These are phyloP conservation scores for Teratosphaeria epicoccoides DNA, from an alignment of 2,329 filamentous ascomycete genomes.

Conservation along the genomic window DNA sequence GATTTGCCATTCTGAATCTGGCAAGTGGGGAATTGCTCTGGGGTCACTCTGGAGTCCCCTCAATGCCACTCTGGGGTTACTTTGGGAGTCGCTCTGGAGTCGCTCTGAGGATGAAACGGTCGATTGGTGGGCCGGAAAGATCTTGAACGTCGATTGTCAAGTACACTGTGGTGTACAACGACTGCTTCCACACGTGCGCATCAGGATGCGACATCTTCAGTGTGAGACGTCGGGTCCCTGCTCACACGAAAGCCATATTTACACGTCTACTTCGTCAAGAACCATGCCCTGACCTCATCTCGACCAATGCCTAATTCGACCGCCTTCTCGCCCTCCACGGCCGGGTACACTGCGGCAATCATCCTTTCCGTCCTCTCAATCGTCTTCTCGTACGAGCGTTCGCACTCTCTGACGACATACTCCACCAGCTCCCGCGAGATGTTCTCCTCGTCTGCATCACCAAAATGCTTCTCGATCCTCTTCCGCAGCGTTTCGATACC, in stretches of 20 bases:
- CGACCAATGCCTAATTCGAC: constrained; percentile 31
- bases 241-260: neutral
- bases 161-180: too few relatives aligned
- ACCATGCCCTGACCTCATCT: constrained; percentile 26
- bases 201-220: too few relatives aligned
- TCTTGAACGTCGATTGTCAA: too few relatives aligned
- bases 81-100: too few relatives aligned
- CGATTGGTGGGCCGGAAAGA: too few relatives aligned
- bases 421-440: constrained; percentile 49
- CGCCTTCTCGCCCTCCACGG: constrained; percentile 29
- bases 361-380: constrained; percentile 39
- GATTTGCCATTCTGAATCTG: too few relatives aligned
- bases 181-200: too few relatives aligned
- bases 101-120: too few relatives aligned
- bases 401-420: constrained; percentile 51
- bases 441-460: constrained; percentile 67
- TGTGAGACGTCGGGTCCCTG: too few relatives aligned
- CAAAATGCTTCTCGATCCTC: constrained; percentile 94
- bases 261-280: constrained; percentile 11
- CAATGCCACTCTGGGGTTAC: too few relatives aligned
- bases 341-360: constrained; percentile 33
- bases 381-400: constrained; percentile 44
- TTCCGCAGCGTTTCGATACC: constrained; percentile 72
- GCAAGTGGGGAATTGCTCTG: too few relatives aligned
- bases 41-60: too few relatives aligned